These are phyloP conservation scores for Physaria fendleri DNA, from an alignment of 345 rosid species.

Conservation along the genomic window DNA sequence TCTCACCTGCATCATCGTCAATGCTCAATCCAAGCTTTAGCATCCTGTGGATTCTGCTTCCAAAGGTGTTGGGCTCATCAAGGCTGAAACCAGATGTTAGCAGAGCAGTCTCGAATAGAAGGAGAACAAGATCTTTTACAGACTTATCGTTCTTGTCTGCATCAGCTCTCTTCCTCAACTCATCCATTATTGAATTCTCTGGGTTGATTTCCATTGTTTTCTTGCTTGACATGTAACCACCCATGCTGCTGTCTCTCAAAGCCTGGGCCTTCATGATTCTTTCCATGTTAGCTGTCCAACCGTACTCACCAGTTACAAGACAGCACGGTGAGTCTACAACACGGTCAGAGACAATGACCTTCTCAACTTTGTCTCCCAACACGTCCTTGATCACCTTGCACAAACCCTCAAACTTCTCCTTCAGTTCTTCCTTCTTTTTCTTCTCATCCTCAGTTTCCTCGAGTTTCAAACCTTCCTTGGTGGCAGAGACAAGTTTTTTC, in stretches of 20 bases:
- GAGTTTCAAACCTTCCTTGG: slow-evolving; percentile 76
- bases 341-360: slow-evolving; percentile 78
- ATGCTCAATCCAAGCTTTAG: slow-evolving; percentile 76
- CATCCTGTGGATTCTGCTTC: slow-evolving; percentile 87
- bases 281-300: slow-evolving; percentile 93
- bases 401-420: slow-evolving; percentile 68
- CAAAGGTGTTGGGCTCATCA: slow-evolving; percentile 84
- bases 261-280: slow-evolving; percentile 92
- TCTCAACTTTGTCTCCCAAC: slow-evolving; percentile 70
- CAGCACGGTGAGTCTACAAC: slow-evolving; percentile 89
- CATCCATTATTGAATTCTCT: slow-evolving; percentile 79
- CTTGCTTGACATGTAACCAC: slow-evolving; percentile 84
- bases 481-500: slow-evolving; percentile 77
- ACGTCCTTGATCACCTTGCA: slow-evolving; percentile 91
- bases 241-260: slow-evolving; percentile 81
- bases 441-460: slow-evolving; percentile 82
- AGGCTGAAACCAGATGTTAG: slow-evolving; percentile 88
- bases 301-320: slow-evolving; percentile 77
- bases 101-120: slow-evolving; percentile 72
- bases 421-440: slow-evolving; percentile 48
- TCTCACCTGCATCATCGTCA: slow-evolving; percentile 64
- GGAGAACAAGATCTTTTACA: slow-evolving; percentile 73
- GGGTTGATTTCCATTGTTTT: slow-evolving; percentile 93
- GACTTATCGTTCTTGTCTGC: slow-evolving; percentile 81
- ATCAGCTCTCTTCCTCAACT: slow-evolving; percentile 80